Evolutionary conservation across 805 yeast genomes (phyloP).

Genomic region (Hemisphaericaspora nanyangensis): DNA sequence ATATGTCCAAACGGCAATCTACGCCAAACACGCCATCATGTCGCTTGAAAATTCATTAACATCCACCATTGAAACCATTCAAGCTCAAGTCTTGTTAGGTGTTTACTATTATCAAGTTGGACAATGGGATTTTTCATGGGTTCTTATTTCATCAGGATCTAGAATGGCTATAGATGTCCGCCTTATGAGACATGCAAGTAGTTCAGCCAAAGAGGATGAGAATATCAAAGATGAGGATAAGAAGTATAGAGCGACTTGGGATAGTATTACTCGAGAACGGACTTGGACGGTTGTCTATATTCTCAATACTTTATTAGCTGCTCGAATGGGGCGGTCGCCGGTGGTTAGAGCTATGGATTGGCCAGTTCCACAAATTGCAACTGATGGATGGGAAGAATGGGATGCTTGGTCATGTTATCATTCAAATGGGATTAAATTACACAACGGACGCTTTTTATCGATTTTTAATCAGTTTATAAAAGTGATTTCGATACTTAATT

Average conservation of each 20-base stretch:
- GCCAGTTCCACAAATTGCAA: constrained; percentile 17
- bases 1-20: not conserved
- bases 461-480: constrained; percentile 16
- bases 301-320: constrained; percentile 18
- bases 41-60: constrained; percentile 18
- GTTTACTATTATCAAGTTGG: constrained; percentile 18
- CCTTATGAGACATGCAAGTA: constrained; percentile 12
- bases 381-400: constrained; percentile 27
- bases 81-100: constrained; percentile 18
- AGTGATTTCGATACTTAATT: constrained; percentile 15
- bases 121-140: constrained; percentile 24
- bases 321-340: constrained; percentile 22
- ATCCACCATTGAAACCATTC: constrained; percentile 21
- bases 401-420: constrained; percentile 16
- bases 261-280: constrained; percentile 16
- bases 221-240: constrained; percentile 3
- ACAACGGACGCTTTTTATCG: constrained; percentile 19
- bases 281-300: constrained; percentile 22
- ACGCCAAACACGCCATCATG: constrained; percentile 17
- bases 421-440: constrained; percentile 8
- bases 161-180: constrained; percentile 23
- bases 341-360: constrained; percentile 20
- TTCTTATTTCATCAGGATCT: constrained; percentile 17
- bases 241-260: constrained; percentile 8
- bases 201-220: not conserved